Conservation (phyloP, 345 rosid species). For the Cochlearia excelsa region DNA sequence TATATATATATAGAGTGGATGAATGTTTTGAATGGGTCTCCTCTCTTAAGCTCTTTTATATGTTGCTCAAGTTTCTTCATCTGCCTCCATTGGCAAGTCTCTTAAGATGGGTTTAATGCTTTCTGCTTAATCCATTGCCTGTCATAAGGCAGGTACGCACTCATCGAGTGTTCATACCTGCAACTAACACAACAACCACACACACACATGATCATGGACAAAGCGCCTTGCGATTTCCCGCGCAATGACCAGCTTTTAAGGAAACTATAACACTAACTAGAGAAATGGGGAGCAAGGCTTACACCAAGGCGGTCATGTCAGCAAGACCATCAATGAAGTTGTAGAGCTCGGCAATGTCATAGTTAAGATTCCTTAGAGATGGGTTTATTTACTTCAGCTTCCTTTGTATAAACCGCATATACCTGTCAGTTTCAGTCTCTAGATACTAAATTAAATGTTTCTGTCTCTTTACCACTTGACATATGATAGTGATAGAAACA, state of each 20-base stretch:
- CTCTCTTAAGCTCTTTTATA: not conserved
- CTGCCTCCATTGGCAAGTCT: constrained; percentile 54
- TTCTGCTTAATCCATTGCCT: constrained; percentile 87
- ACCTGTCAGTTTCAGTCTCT: constrained; percentile 38
- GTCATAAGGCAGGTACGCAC: constrained; percentile 81
- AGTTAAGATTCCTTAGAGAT: constrained; percentile 59
- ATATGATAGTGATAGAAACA: no score
- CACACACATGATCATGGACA: not conserved
- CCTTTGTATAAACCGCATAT: constrained; percentile 73
- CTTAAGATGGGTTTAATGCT: constrained; percentile 69
- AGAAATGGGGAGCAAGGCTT: constrained; percentile 29
- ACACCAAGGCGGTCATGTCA: constrained; percentile 92
- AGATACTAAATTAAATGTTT: no score
- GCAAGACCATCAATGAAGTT: constrained; percentile 83
- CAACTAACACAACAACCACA: not conserved
- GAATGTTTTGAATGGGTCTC: constrained; percentile 3
- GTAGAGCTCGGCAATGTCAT: constrained; percentile 81
- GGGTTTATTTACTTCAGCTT: constrained; percentile 82
- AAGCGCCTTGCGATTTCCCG: not conserved
- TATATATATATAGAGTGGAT: constrained; percentile 11
- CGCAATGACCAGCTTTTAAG: no score
- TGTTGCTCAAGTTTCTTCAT: not conserved
- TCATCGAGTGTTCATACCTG: constrained; percentile 70
- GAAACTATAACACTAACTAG: not conserved
- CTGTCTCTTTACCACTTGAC: no score